Base-by-base conservation (phyloP, 179 eudicot species). In the Heliamphora pulchella region DNA sequence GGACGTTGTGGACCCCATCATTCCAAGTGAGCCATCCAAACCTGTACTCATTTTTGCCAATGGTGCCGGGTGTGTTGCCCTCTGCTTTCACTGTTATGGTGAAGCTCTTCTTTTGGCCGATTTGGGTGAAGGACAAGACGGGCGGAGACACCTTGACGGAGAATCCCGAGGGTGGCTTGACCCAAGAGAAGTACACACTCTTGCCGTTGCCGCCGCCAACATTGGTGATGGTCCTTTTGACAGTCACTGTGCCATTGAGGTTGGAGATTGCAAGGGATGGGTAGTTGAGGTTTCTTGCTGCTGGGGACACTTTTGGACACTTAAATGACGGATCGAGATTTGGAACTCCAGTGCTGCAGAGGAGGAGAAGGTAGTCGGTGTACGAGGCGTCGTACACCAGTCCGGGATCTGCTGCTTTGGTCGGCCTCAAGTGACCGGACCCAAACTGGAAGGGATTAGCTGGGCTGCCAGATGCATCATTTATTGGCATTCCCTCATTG, bases 1-100 rank as follows among this genome's bases (percentile, higher is more conserved):
- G 83, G 4, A 91, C 94, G 22, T 15, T 76, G 70, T 92, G 97
- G n/a, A 80, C 15, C 44, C 94, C 90, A 81, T 92, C 97, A 68
- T 57, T 79, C 86, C 84, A 86, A 7, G 73, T 54, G 20, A 47
- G 82, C 86, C 83, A 83, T 20, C 89, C 89, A 31, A 87, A 87
- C 5, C 58, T 47, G 63, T 84, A 87, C 75, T 44, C 20, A 7
- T 31, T 76, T 59, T 69, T 81, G 78, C 77, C 48, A 46, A 5
- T 44, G 15, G 1, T 46, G 1, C 10, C 79, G 18, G 8, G 9
- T 31, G 8, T 22, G 54, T 68, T 63, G 11, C 57, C 18, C 11
- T 82, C 14, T 50, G 74, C 80, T 74, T 83, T 74, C 0, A 87
- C 81, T 11, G 84, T 83, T 53, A 87, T 73, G 70, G 75, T 74